Conservation (phyloP, 768 basidiomycete genomes). For the Auricularia sp. region DNA sequence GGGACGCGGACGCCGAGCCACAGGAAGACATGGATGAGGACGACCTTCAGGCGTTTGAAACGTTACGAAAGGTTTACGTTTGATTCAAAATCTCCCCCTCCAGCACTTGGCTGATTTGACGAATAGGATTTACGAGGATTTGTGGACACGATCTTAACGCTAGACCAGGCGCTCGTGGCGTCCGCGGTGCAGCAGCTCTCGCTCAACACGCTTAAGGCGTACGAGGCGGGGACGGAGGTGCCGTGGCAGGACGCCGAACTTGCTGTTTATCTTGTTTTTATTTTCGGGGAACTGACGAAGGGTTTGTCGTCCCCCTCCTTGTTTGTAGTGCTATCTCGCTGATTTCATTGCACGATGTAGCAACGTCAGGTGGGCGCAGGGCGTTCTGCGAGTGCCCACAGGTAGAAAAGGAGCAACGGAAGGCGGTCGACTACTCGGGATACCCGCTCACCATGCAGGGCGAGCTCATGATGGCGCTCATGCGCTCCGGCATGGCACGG, state of each 20-base stretch:
- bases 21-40: slow-evolving; percentile 80
- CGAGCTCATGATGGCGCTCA: slow-evolving; percentile 75
- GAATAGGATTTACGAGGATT: slow-evolving; percentile 72
- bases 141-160: slow-evolving; percentile 75
- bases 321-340: background rate
- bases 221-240: slow-evolving; percentile 50
- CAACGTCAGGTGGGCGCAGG: slow-evolving; percentile 65
- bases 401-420: slow-evolving; percentile 58
- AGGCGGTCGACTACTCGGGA: slow-evolving; percentile 58
- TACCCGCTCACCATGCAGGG: slow-evolving; percentile 86
- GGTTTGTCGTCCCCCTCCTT: slow-evolving; percentile 35
- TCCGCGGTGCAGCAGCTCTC: slow-evolving; percentile 65
- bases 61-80: slow-evolving; percentile 63
- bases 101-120: background rate
- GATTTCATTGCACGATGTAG: background rate
- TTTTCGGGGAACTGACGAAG: slow-evolving; percentile 90
- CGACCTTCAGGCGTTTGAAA: slow-evolving; percentile 71
- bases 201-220: slow-evolving; percentile 62
- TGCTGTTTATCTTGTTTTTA: slow-evolving; percentile 84
- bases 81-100: background rate
- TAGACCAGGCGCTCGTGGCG: slow-evolving; percentile 81
- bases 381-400: slow-evolving; percentile 80
- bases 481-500: slow-evolving; percentile 70
- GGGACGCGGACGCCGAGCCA: slow-evolving; percentile 71
- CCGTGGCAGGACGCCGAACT: slow-evolving; percentile 93